Evolutionary conservation across 768 basidiomycete genomes (phyloP).

Genomic region (Collybia nuda): DNA sequence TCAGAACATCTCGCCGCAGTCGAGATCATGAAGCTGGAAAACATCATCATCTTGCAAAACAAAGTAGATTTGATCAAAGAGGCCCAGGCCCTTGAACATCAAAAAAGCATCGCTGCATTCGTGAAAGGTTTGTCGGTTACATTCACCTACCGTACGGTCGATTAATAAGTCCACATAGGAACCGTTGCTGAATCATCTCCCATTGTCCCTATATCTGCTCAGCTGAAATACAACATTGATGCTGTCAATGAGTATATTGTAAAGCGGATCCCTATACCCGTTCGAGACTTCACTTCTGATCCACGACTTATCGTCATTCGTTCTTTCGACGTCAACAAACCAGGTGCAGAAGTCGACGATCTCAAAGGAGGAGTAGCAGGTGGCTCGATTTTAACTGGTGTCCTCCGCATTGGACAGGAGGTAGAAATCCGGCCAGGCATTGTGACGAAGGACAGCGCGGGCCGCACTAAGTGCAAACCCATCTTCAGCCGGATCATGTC

Average conservation of each 20-base stretch:
- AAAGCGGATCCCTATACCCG: slow-evolving; percentile 92
- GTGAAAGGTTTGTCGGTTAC: slow-evolving; percentile 70
- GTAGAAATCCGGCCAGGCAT: slow-evolving; percentile 98
- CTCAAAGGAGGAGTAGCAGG: slow-evolving; percentile 98
- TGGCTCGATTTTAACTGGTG: slow-evolving; percentile 92
- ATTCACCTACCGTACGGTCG: not conserved
- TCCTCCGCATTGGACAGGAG: slow-evolving; percentile 86
- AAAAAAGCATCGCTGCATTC: slow-evolving; percentile 93
- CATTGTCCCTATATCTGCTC: slow-evolving; percentile 98
- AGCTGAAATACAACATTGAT: slow-evolving; percentile 98
- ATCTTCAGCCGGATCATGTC: slow-evolving; percentile 91
- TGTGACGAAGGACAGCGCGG: slow-evolving; percentile 91
- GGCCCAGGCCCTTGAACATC: slow-evolving; percentile 89
- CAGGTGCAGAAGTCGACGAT: slow-evolving; percentile 95
- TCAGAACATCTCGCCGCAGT: slow-evolving; percentile 98
- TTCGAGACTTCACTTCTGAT: slow-evolving; percentile 88
- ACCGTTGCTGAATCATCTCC: slow-evolving; percentile 97
- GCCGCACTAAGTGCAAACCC: slow-evolving; percentile 88
- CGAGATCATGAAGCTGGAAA: slow-evolving; percentile 98
- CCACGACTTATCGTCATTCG: slow-evolving; percentile 97
- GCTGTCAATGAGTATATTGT: slow-evolving; percentile 99
- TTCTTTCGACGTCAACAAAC: slow-evolving; percentile 99
- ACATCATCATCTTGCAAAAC: slow-evolving; percentile 98
- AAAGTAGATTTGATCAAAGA: slow-evolving; percentile 99
- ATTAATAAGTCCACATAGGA: slow-evolving; percentile 45